Base-by-base conservation (phyloP, 2,329 filamentous ascomycete genomes). In the Diplodia corticola region DNA sequence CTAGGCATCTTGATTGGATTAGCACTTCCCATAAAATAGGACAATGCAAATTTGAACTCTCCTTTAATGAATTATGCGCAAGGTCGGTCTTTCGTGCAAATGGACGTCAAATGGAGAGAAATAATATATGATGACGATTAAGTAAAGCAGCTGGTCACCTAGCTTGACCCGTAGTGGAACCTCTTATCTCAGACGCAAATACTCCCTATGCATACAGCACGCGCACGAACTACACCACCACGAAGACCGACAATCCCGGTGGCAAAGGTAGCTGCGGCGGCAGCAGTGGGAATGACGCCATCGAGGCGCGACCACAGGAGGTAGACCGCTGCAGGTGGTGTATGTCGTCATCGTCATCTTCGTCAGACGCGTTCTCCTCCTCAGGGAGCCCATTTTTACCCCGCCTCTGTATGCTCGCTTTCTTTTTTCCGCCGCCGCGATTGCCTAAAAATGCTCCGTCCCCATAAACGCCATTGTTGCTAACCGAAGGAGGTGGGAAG, bases 311-410 rank as follows among this genome's bases (percentile, higher is more conserved):
- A 60, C 55, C 22, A 60, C 84, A 88, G 87, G 86, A 87, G 85
- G 85, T 86, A 85, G 83, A 85, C 84, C 84, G 83, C 83, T 85
- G 84, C 82, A 80, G 70, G 73, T 73, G 81, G 81, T 82, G 85
- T 57, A 63, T 51, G 74, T 86, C 87, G 72, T 90, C 88, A 71
- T 90, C 87, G 70, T 86, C 85, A 66, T 89, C 89, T 74, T 91
- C 88, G 65, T 81, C 78, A 68, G 79, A 77, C 74, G 84, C 85
- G 76, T 79, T 80, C 77, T 85, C 84, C 72, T 86, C 85, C 68
- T 84, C 83, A 68, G 80, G 74, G 70, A 79, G 76, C 59, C 69
- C 69, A 65, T 75, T 72, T 60, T 76, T 59, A 40, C 73, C 68
- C 67, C 72, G 74, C 71, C 74, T 77, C 68, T 75, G 76, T 57